Base-by-base conservation (phyloP, 1,284 basidiomycete species). In the Megacollybia platyphylla region DNA sequence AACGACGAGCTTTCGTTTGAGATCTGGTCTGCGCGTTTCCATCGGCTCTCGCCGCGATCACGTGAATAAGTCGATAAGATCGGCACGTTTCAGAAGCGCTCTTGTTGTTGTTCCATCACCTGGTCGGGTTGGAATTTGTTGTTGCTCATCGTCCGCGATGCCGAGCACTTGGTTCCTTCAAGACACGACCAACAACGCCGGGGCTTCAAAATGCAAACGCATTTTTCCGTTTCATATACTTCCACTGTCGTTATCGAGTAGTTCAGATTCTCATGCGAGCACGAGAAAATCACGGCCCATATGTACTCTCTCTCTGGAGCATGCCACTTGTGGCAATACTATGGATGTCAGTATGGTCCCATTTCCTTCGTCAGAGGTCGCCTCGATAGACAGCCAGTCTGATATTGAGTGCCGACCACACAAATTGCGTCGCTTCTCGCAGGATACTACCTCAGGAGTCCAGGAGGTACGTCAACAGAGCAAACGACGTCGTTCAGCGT, bases 1-100 rank as follows among this genome's bases (percentile, higher is more conserved):
- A 59, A 85, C 82, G 58, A 85, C 82, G 49, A 85, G 76, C 60
- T 85, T 85, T 59, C 79, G 78, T 63, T 79, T 71, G 60, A 83
- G 80, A 67, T 81, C 77, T 57, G 76, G 20, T 24, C 20, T 24
- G 20, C 20, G 20, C 20, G 20, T 24, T 24, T 24, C 20, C 20
- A 24, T 24, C 20, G 20, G 20, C 20, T 2, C 4, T 5, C 20
- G 1, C 20, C 20, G 20, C 20, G 20, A 24, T 24, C 20, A 24
- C 20, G 20, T 24, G 20, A 5, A 24, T 5, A 24, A 2, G 20
- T 24, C 20, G 20, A 24, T 24, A 24, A 24, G 20, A 24, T 24
- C 4, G 5, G 20, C 20, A 24, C 20, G 20, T 24, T 24, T 24
- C 20, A 24, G 20, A 24, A 24, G 20, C 20, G 20, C 20, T 24